A percentile compares a stretch with the other conserved stretches of the same genome.
phyloP scores from a whole-genome alignment of 805 yeast species.

The Ogataea chonburiensis region DNA sequence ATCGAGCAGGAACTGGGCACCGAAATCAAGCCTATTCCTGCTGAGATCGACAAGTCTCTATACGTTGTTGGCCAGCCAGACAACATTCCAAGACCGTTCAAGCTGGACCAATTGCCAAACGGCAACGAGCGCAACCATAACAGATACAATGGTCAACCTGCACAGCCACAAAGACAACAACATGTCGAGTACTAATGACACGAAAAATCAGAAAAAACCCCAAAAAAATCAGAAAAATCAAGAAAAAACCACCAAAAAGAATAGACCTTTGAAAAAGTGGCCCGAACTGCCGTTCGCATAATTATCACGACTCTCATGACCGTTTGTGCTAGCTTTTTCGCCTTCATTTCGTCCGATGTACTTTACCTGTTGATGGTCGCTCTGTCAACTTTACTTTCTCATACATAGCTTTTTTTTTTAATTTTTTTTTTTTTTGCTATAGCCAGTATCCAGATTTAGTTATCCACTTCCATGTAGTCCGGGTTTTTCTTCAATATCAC shows the following conservation, averaged over 20 bases:
- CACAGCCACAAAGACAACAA: constrained; percentile 29
- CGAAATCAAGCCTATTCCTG: constrained; percentile 95
- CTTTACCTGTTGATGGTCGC: constrained; percentile 9
- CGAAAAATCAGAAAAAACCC: constrained; percentile 8
- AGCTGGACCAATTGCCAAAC: constrained; percentile 51
- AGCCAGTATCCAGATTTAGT: constrained; percentile 8
- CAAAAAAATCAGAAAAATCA: constrained; percentile 9
- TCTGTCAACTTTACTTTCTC: constrained; percentile 5
- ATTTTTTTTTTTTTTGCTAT: constrained; percentile 12
- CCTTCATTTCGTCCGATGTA: constrained; percentile 15
- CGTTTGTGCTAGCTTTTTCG: constrained; percentile 19
- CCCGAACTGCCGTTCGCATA: constrained; percentile 11
- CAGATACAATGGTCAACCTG: constrained; percentile 32
- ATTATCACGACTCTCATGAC: constrained; percentile 15
- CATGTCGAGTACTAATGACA: constrained; percentile 10
- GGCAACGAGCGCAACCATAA: constrained; percentile 29
- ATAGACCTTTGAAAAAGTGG: constrained; percentile 10
- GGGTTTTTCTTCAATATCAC: constrained; percentile 92
- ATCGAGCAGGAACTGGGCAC: constrained; percentile 97
- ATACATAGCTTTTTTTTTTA: constrained; percentile 12
- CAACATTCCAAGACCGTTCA: constrained; percentile 86
- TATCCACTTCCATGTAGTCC: constrained; percentile 57
- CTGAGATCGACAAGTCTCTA: constrained; percentile 82
- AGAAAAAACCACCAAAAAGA: constrained; percentile 8
- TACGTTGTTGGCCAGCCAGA: constrained; percentile 82